Conservation (phyloP, 257 asterid species). For the Jaltomata sinuosa region DNA sequence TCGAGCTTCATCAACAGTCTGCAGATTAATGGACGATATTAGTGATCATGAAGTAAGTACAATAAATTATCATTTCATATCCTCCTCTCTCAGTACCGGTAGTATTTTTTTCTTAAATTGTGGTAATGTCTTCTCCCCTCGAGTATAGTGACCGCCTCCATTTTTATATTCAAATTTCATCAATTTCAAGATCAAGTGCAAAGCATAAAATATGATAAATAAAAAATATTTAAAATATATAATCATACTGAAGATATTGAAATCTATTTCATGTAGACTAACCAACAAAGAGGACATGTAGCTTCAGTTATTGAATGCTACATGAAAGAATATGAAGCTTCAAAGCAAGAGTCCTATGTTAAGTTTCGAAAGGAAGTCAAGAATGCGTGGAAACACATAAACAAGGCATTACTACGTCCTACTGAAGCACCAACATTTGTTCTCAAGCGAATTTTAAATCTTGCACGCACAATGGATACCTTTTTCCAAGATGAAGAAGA, state of each 20-base stretch:
- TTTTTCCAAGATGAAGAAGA: background rate
- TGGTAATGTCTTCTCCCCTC: too few relatives aligned
- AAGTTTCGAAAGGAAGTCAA: background rate
- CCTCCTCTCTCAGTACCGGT: too few relatives aligned
- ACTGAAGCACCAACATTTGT: background rate
- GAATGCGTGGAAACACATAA: background rate
- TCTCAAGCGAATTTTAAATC: background rate
- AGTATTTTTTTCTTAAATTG: background rate
- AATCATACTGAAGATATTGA: background rate
- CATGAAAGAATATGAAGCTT: background rate
- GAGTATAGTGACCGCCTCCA: background rate
- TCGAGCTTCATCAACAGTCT: slow-evolving; percentile 10
- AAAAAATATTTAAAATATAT: too few relatives aligned
- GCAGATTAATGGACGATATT: slow-evolving; percentile 25
- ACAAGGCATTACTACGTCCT: background rate
- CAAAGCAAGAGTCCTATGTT: background rate
- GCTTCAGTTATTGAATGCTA: background rate
- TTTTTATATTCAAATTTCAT: background rate
- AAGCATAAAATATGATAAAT: too few relatives aligned
- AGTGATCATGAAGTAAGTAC: slow-evolving; percentile 17
- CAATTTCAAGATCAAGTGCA: too few relatives aligned
- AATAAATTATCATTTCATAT: background rate
- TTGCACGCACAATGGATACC: background rate
- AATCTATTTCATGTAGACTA: background rate
- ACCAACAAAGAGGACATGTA: background rate